phyloP scores from a whole-genome alignment of 345 rosid genomes.

The Heritiera littoralis region DNA sequence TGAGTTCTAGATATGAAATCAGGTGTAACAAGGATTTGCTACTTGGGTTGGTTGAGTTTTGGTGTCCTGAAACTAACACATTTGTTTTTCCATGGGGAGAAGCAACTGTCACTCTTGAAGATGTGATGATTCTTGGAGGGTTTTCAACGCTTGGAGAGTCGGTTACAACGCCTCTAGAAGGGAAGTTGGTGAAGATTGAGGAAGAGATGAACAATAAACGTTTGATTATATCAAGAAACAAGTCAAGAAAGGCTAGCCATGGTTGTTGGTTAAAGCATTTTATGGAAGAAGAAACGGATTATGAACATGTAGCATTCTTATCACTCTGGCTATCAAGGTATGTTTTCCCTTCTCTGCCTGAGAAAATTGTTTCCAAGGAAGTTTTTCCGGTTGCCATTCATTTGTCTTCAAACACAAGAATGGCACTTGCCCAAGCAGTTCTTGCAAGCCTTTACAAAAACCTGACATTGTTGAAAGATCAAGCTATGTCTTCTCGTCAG shows the following conservation, averaged over 20 bases:
- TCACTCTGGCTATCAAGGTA: slow-evolving; percentile 26
- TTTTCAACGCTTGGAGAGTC: slow-evolving; percentile 4
- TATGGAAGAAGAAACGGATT: not conserved
- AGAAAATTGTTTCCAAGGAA: not conserved
- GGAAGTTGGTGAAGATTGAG: not conserved
- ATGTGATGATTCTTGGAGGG: slow-evolving; percentile 18
- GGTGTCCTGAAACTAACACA: slow-evolving; percentile 27
- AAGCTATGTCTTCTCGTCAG: not conserved
- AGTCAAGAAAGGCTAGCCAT: not conserved
- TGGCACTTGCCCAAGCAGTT: slow-evolving; percentile 19
- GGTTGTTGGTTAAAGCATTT: slow-evolving; percentile 10
- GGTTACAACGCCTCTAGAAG: not conserved
- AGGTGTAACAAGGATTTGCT: slow-evolving; percentile 5
- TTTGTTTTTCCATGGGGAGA: slow-evolving; percentile 28
- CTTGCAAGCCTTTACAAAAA: slow-evolving; percentile 9
- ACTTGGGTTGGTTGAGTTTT: slow-evolving; percentile 14
- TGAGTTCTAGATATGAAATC: slow-evolving; percentile 18
- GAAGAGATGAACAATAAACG: not conserved
- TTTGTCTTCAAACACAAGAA: not conserved
- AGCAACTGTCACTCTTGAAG: slow-evolving; percentile 23
- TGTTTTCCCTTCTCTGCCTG: slow-evolving; percentile 15
- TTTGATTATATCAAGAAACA: not conserved
- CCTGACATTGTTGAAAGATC: not conserved
- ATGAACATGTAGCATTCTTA: slow-evolving; percentile 18
- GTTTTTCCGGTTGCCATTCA: slow-evolving; percentile 1